phyloP scores from a whole-genome alignment of 371 early-diverging fungal genomes.

The Mycotypha africana region DNA sequence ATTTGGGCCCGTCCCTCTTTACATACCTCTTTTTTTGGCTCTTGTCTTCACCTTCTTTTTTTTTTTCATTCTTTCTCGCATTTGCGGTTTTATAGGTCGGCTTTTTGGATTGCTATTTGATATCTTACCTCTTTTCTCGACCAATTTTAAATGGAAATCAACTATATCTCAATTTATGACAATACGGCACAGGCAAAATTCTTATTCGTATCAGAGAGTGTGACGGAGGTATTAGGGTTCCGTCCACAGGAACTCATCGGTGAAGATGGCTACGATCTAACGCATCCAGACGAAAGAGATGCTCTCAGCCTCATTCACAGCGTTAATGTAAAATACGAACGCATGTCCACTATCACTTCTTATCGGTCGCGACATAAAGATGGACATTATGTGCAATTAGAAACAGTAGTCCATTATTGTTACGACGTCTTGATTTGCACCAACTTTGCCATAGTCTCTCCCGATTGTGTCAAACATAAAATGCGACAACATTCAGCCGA shows the following conservation, averaged over 20 bases:
- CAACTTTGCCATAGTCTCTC: constrained; percentile 9
- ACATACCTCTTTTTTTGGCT: no score
- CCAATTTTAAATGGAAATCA: constrained; percentile 19
- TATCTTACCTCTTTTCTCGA: no score
- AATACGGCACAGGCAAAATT: constrained; percentile 39
- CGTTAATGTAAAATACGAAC: constrained; percentile 42
- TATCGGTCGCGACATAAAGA: constrained; percentile 31
- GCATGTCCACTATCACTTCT: constrained; percentile 27
- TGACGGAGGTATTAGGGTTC: constrained; percentile 44
- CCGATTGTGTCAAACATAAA: constrained; percentile 12
- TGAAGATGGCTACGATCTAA: constrained; percentile 31
- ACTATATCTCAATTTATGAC: constrained; percentile 54
- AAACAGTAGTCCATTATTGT: constrained; percentile 33
- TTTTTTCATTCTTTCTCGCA: no score
- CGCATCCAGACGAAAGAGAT: constrained; percentile 41
- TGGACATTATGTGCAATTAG: constrained; percentile 25
- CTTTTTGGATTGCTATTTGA: no score
- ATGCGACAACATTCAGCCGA: constrained; percentile 27
- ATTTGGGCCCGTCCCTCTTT: no score
- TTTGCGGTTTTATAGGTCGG: no score
- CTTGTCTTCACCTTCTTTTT: no score
- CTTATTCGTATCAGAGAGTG: constrained; percentile 47
- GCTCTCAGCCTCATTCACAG: constrained; percentile 30
- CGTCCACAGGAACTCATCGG: constrained; percentile 47
- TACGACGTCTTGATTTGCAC: constrained; percentile 28